Base-by-base conservation (phyloP, 73 alveolate genomes). In the Paramecium biaurelia region DNA sequence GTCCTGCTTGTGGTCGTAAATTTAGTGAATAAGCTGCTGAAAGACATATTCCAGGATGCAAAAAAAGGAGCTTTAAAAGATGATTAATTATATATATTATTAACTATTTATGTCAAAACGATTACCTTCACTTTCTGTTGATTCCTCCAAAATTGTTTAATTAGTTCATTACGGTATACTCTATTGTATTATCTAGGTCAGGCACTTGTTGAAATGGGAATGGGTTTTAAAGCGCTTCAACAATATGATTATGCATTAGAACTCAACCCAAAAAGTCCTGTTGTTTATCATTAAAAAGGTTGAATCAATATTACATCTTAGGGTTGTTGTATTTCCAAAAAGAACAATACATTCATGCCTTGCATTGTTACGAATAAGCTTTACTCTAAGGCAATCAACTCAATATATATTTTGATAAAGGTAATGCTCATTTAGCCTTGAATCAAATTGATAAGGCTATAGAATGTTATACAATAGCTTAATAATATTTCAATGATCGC, bases 1-100 rank as follows among this genome's bases (percentile, higher is more conserved):
- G 94, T 70, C 94, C 94, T 26, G 84, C 56, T 23, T 96, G 98
- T 85, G 94, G 94, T 18, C 90, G 98, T 89, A 94, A 85, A 53
- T 96, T 96, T 42, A 95, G 93, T 86, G 98, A 96, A 53, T 42
- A 68, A 21, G 97, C 97, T 12, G 96, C 96, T 32, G 94, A 94
- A 28, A 93, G 96, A 63, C 98, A 96, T 74, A 93, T 95, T 43
- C 97, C 97, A 7, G 86, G 92, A 32, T 96, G 98, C 30, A 96
- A 86, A 58, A 79, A 94, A 70, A 94, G 93, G 23, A 76, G 57
- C 41, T 86, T 92, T 53, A 92, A 95, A 32, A 93, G 76, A 45
- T 76, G 74, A 85, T 53, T 14, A n/a, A 53, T 53, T 53, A 53
- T 86, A 53, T 86, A 72, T 35, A 15, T 15, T 70, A 15, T 35